A percentile compares a stretch with the other conserved stretches of the same genome.
Evolutionary conservation across 2,329 filamentous ascomycete genomes (phyloP).

Genomic region (Stachybotrys elegans): DNA sequence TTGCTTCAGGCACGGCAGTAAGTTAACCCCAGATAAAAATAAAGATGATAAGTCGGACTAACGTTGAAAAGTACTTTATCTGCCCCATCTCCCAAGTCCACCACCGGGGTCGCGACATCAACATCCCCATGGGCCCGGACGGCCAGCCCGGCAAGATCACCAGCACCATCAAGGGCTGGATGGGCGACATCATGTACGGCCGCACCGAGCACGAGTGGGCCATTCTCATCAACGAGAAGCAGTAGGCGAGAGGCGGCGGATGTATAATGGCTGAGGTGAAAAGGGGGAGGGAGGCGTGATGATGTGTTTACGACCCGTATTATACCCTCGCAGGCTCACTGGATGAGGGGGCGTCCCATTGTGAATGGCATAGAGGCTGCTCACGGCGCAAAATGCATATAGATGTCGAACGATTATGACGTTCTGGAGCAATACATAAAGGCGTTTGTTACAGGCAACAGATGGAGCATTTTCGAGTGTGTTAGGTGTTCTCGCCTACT

Average conservation of each 20-base stretch:
- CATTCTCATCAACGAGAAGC: conserved; percentile 59
- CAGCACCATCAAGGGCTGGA: conserved; percentile 59
- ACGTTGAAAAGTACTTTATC: conserved; percentile 60
- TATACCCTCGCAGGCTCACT: too few relatives aligned
- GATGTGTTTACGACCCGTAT: too few relatives aligned
- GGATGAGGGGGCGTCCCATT: too few relatives aligned
- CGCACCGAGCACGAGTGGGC: conserved; percentile 64
- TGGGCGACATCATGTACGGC: conserved; percentile 72
- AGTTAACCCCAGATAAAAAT: conserved; percentile 31
- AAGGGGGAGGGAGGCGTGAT: too few relatives aligned
- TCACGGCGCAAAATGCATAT: too few relatives aligned
- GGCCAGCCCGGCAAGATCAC: conserved; percentile 49
- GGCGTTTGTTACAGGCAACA: too few relatives aligned
- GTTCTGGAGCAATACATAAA: too few relatives aligned
- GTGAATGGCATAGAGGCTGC: too few relatives aligned
- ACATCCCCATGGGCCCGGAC: conserved; percentile 54
- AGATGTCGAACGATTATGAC: too few relatives aligned
- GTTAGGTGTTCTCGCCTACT: too few relatives aligned
- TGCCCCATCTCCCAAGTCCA: conserved; percentile 63
- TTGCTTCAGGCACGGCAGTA: conserved; percentile 82
- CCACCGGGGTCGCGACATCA: conserved; percentile 59
- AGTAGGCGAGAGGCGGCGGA: conserved; percentile 19
- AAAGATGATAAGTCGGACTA: conserved; percentile 8
- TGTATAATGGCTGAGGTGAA: too few relatives aligned
- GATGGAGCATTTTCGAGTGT: too few relatives aligned